Evolutionary conservation across 805 yeast species (phyloP).

Genomic region (Candida silvicultrix): DNA sequence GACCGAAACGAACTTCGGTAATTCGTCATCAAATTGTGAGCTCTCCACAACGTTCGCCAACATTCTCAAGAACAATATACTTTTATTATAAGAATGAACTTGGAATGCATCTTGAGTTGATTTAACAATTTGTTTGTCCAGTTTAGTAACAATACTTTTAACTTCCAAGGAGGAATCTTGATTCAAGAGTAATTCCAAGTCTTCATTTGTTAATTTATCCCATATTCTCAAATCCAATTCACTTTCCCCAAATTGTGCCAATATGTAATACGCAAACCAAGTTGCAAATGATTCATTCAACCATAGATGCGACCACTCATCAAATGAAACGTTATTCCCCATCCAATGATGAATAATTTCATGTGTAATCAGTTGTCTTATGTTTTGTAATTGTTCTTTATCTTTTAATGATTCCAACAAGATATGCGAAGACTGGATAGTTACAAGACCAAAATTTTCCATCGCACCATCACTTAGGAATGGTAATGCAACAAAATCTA

Average conservation of each 20-base stretch:
- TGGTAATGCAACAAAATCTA: constrained; percentile 66
- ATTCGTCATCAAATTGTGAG: constrained; percentile 22
- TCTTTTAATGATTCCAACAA: constrained; percentile 28
- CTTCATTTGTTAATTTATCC: constrained; percentile 24
- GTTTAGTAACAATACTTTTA: constrained; percentile 28
- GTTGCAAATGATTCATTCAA: constrained; percentile 77
- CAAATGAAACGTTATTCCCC: constrained; percentile 63
- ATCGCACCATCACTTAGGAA: constrained; percentile 72
- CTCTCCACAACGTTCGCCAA: constrained; percentile 36
- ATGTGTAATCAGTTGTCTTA: constrained; percentile 58
- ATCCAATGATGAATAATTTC: constrained; percentile 79
- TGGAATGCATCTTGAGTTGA: constrained; percentile 43
- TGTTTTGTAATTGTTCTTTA: constrained; percentile 23
- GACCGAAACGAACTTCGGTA: constrained; percentile 27
- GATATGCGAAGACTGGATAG: constrained; percentile 48
- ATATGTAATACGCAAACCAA: constrained; percentile 49
- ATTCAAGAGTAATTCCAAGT: constrained; percentile 28
- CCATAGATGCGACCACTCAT: constrained; percentile 67
- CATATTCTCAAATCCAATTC: constrained; percentile 25
- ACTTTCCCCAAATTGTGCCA: constrained; percentile 25
- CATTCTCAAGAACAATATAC: constrained; percentile 50
- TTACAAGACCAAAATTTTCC: constrained; percentile 73
- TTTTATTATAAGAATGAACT: constrained; percentile 50
- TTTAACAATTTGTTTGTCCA: constrained; percentile 25
- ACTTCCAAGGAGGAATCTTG: constrained; percentile 27